A percentile compares a stretch with the other conserved stretches of the same genome.
Conservation (phyloP, 768 basidiomycete genomes). For the Pulveroboletus sp. region DNA sequence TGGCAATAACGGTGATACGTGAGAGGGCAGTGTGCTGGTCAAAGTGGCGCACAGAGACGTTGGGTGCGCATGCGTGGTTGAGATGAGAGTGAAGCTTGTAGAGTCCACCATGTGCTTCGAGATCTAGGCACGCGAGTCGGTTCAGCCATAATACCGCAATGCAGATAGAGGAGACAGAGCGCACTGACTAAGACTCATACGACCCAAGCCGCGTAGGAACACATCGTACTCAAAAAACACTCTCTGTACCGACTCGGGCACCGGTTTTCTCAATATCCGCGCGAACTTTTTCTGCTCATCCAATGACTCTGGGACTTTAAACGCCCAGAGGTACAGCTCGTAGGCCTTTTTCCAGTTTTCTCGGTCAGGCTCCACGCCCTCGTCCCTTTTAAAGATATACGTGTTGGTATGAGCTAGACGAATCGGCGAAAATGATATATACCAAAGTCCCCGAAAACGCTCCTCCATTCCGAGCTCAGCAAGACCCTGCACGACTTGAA, state of each 20-base stretch:
- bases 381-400: constrained; percentile 20
- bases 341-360: constrained; percentile 65
- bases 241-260: constrained; percentile 44
- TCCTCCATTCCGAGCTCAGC: constrained; percentile 79
- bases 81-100: constrained; percentile 84
- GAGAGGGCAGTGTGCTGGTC: constrained; percentile 64
- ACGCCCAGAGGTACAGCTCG: constrained; percentile 52
- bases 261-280: constrained; percentile 45
- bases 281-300: constrained; percentile 55
- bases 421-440: neutral
- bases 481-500: constrained; percentile 52
- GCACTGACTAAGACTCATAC: constrained; percentile 76
- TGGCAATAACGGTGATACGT: constrained; percentile 73
- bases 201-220: constrained; percentile 67
- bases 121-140: constrained; percentile 38
- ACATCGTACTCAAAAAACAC: constrained; percentile 73
- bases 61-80: constrained; percentile 82
- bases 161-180: neutral
- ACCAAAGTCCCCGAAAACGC: constrained; percentile 37
- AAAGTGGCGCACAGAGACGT: constrained; percentile 72
- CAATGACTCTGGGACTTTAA: constrained; percentile 50
- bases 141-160: constrained; percentile 1
- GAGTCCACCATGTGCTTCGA: constrained; percentile 83
- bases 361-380: constrained; percentile 52
- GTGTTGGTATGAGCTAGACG: neutral